Conservation (phyloP, 2,329 filamentous ascomycete genomes). For the Exophiala sp. region DNA sequence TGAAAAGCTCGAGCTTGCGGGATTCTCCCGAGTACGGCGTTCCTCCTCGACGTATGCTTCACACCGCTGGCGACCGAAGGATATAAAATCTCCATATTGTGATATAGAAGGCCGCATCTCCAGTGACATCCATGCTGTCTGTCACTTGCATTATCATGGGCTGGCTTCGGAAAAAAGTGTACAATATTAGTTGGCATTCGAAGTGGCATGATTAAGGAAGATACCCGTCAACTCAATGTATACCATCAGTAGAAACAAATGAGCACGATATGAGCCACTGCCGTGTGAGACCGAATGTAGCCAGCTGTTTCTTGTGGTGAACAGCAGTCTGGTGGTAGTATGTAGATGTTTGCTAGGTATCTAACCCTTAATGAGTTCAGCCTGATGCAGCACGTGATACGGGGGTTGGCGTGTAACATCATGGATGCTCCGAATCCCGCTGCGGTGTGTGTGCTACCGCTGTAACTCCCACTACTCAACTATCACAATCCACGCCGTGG, state of each 20-base stretch:
- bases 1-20: constrained; percentile 23
- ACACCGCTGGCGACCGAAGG: constrained; percentile 23
- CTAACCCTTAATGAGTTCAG: background rate
- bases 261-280: no score
- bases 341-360: no score
- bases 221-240: constrained; percentile 15
- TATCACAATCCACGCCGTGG: background rate
- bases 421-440: background rate
- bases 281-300: no score
- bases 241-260: background rate
- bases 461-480: no score
- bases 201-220: constrained; percentile 2
- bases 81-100: background rate
- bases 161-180: constrained; percentile 4
- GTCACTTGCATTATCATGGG: constrained; percentile 1
- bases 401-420: background rate
- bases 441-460: no score
- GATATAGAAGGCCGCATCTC: background rate
- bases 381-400: background rate
- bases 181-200: constrained; percentile 5
- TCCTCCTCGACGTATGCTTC: constrained; percentile 14
- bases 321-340: no score
- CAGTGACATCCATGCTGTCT: background rate
- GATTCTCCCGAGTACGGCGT: constrained; percentile 1
- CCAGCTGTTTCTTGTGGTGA: no score